A percentile compares a stretch with the other conserved stretches of the same genome.
phyloP scores from a whole-genome alignment of 345 rosid genomes.

The Eucalyptus guilfoylei region DNA sequence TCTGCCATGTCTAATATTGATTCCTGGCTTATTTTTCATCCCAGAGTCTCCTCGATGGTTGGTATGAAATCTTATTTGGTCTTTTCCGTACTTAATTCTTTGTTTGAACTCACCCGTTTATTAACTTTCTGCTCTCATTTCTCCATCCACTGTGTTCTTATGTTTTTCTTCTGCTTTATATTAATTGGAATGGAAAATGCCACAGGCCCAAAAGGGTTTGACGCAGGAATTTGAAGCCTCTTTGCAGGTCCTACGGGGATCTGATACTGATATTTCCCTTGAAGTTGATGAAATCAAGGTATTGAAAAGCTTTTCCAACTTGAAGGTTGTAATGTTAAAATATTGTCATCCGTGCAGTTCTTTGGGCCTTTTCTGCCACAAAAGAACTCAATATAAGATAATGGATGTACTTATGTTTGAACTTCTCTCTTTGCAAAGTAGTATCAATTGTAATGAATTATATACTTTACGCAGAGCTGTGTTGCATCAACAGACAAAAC shows the following conservation, averaged over 20 bases:
- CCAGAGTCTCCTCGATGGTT: constrained; percentile 85
- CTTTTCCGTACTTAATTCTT: neutral
- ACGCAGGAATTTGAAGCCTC: constrained; percentile 87
- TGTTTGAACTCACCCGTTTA: neutral
- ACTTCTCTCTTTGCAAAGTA: neutral
- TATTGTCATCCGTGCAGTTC: neutral
- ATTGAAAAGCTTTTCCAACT: neutral
- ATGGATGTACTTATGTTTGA: neutral
- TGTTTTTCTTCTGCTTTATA: neutral
- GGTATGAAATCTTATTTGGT: constrained; percentile 13
- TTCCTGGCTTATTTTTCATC: constrained; percentile 69
- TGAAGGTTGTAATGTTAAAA: neutral
- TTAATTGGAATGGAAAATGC: neutral
- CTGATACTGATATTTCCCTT: constrained; percentile 68
- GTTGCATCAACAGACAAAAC: constrained; percentile 71
- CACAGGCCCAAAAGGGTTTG: constrained; percentile 90
- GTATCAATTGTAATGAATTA: neutral
- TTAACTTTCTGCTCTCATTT: neutral
- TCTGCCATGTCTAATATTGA: constrained; percentile 48
- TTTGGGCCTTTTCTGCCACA: neutral
- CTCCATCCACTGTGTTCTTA: neutral
- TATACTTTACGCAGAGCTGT: constrained; percentile 34
- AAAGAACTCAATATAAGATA: neutral
- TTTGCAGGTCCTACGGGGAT: constrained; percentile 94
- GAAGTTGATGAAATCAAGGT: constrained; percentile 98